Base-by-base conservation (phyloP, 2,329 filamentous ascomycete genomes). In the Fusarium verrucosum region DNA sequence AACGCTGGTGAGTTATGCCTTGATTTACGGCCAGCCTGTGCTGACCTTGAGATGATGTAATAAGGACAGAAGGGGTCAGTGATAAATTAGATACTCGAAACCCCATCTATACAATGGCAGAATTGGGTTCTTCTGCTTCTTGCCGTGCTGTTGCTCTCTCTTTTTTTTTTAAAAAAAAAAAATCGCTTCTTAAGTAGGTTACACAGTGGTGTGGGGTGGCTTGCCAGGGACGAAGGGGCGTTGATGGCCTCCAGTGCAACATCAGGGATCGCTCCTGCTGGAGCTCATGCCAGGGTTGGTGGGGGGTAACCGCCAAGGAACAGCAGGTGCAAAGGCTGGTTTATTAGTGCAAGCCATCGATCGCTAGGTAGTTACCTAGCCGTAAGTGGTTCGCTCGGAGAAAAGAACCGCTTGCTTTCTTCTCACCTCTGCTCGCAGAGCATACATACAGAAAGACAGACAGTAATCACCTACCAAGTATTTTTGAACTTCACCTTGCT, bases 181-280 rank as follows among this genome's bases (percentile, higher is more conserved):
- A n/a, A n/a, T n/a, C n/a, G n/a, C 23, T 28, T 40, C 30, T 16
- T 55, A 44, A 16, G 10, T 16, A 42, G 23, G 52, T 44, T 44
- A 41, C 22, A 30, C 35, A 43, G 49, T 59, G 62, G 53, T 66
- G 62, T 66, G 63, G 58, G 40, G 63, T 64, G 53, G 33, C 43
- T 50, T 55, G 44, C 26, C 49, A 64, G 44, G 58, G 58, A 60
- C 62, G 45, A 60, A 45, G 56, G 62, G 52, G 35, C 35, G 22
- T 42, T 26, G 11, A 50, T 36, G 23, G 23, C 50, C 36, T 41
- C 36, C 45, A 65, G 44, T 54, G 40, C 33, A 51, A 51, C 52
- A 47, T 55, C 62, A 58, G 33, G 63, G 62, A 40, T 42, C n/a
- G 5, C 7, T 30, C 23, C 49, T 49, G 20, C 32, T 28, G 20